Conservation (phyloP, 352 stramenopile genomes). For the Thraustotheca clavata region DNA sequence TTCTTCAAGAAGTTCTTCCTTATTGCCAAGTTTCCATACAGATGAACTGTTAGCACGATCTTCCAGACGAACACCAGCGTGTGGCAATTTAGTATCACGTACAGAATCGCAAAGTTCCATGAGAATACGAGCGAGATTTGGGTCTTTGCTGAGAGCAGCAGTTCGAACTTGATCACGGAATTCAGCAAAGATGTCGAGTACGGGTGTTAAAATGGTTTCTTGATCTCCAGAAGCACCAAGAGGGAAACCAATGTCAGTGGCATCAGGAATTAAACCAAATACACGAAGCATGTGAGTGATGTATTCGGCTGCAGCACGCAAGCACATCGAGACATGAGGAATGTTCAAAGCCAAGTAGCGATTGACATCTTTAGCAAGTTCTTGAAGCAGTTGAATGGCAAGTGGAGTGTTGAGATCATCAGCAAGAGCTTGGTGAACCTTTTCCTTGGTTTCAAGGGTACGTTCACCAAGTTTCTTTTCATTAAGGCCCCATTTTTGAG, state of each 20-base stretch:
- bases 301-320: conserved; percentile 78
- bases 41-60: conserved; percentile 51
- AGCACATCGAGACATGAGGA: conserved; percentile 66
- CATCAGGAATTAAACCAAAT: conserved; percentile 71
- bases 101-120: conserved; percentile 81
- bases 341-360: conserved; percentile 57
- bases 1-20: conserved; percentile 74
- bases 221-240: conserved; percentile 41
- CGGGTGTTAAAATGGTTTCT: conserved; percentile 71
- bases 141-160: conserved; percentile 49
- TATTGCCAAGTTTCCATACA: conserved; percentile 90
- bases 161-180: conserved; percentile 83
- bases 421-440: conserved; percentile 67
- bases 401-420: conserved; percentile 89
- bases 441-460: conserved; percentile 65
- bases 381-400: conserved; percentile 53
- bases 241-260: conserved; percentile 74
- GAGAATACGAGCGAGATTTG: conserved; percentile 40
- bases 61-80: conserved; percentile 83
- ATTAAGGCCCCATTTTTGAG: conserved; percentile 62
- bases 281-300: conserved; percentile 81
- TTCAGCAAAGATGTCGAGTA: conserved; percentile 85
- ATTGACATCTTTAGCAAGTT: conserved; percentile 83
- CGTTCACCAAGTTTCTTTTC: conserved; percentile 66
- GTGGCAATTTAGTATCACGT: conserved; percentile 82